phyloP scores from a whole-genome alignment of 345 rosid species.

The Raphanus raphanistrum region DNA sequence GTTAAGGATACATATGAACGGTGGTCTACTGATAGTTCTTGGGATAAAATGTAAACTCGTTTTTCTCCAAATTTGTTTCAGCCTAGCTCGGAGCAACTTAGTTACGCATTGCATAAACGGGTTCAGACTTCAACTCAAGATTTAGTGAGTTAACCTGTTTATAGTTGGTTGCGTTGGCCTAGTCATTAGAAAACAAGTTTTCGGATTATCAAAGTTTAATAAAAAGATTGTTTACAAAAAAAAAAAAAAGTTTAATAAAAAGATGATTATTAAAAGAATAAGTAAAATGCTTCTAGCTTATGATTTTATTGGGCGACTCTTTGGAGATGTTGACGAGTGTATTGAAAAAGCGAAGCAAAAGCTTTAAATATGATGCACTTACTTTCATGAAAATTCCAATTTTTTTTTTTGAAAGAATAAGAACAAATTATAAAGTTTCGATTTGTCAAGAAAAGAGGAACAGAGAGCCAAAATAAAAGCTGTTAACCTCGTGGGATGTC shows the following conservation, averaged over 20 bases:
- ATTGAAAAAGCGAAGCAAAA: conserved; percentile 20
- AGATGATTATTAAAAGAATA: not conserved
- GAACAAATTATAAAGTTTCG: conserved; percentile 16
- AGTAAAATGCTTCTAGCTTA: not conserved
- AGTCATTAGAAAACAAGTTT: not conserved
- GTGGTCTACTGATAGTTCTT: not conserved
- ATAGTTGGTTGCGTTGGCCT: not conserved
- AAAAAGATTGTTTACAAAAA: too few relatives aligned
- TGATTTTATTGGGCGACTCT: conserved; percentile 4
- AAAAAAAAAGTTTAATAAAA: not conserved
- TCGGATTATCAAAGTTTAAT: not conserved
- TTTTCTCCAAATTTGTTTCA: not conserved
- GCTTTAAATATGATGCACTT: conserved; percentile 24
- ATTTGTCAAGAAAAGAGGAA: conserved; percentile 33
- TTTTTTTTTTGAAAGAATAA: not conserved
- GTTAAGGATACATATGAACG: not conserved
- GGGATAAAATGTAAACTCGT: not conserved
- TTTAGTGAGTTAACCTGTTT: not conserved
- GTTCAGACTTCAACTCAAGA: not conserved
- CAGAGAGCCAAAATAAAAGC: conserved; percentile 36
- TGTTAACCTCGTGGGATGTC: conserved; percentile 38
- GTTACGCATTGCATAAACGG: not conserved
- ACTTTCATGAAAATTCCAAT: conserved; percentile 16
- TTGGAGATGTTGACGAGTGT: conserved; percentile 31
- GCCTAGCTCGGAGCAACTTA: not conserved